Percentiles rank a stretch among this genome's conserved stretches.
Conservation (phyloP, 164 flowering plant genomes). For the Vitis amurensis region DNA sequence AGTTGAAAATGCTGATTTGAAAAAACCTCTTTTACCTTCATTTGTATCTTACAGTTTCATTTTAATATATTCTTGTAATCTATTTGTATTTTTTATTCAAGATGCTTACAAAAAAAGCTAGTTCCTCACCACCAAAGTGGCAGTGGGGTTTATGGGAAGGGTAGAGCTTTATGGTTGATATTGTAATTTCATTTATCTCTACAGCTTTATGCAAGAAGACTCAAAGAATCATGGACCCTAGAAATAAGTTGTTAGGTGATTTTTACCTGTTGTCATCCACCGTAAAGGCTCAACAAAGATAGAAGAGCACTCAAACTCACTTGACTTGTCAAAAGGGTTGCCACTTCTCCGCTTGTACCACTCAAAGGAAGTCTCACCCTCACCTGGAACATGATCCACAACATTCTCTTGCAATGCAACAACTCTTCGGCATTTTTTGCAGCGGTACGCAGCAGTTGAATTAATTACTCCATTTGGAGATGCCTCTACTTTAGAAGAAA, state of each 20-base stretch:
- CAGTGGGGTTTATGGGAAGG: too few relatives aligned
- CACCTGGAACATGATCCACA: constrained; percentile 79
- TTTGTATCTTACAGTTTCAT: too few relatives aligned
- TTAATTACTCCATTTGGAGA: constrained; percentile 25
- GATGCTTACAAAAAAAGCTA: too few relatives aligned
- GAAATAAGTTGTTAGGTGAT: background rate
- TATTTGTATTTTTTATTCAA: too few relatives aligned
- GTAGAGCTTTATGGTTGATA: too few relatives aligned
- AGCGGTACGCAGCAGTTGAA: constrained; percentile 59
- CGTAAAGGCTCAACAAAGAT: constrained; percentile 85
- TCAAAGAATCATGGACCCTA: too few relatives aligned
- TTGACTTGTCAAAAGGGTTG: constrained; percentile 53
- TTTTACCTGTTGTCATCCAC: constrained; percentile 93
- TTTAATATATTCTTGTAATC: too few relatives aligned
- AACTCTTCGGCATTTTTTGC: constrained; percentile 89
- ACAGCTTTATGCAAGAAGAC: background rate
- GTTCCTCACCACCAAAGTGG: too few relatives aligned
- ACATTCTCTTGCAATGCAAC: constrained; percentile 81
- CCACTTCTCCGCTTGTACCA: constrained; percentile 78
- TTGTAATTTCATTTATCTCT: background rate
- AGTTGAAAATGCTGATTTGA: too few relatives aligned
- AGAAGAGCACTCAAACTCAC: constrained; percentile 79
- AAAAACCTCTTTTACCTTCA: too few relatives aligned
- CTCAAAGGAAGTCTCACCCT: constrained; percentile 83
- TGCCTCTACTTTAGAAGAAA: constrained; percentile 29